phyloP scores from a whole-genome alignment of 108 stramenopile genomes.

The Cylindrotheca closterium region DNA sequence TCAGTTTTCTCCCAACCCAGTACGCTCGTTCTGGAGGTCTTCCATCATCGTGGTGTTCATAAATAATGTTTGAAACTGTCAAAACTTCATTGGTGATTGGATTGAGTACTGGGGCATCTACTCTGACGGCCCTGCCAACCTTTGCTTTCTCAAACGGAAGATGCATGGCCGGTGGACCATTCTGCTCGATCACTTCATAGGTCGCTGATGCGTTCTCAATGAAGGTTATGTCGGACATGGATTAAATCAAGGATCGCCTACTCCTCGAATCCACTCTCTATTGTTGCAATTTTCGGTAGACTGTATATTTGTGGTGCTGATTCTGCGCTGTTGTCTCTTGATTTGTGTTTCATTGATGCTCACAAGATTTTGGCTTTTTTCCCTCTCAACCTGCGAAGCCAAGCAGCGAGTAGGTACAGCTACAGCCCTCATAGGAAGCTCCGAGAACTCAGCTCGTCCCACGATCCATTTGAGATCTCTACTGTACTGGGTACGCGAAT shows the following conservation, averaged over 20 bases:
- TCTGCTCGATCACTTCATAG: conserved; percentile 44
- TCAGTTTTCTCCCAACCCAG: conserved; percentile 75
- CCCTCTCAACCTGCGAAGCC: no score
- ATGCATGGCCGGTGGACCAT: conserved; percentile 39
- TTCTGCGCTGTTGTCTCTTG: background rate
- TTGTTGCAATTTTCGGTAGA: background rate
- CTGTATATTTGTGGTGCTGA: background rate
- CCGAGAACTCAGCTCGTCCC: no score
- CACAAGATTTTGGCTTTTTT: no score
- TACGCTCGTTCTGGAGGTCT: conserved; percentile 60
- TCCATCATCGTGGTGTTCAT: conserved; percentile 60
- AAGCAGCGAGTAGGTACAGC: no score
- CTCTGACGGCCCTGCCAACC: conserved; percentile 51
- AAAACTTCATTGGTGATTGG: conserved; percentile 48
- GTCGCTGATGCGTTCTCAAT: conserved; percentile 57
- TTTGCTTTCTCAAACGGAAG: conserved; percentile 42
- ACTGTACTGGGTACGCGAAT: no score
- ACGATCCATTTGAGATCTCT: no score
- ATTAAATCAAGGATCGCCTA: no score
- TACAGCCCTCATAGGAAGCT: no score
- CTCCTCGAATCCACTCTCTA: no score
- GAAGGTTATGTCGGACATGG: conserved; percentile 46
- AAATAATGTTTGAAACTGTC: conserved; percentile 67
- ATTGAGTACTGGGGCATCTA: conserved; percentile 67
- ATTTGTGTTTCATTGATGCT: no score